Evolutionary conservation across 2,329 filamentous ascomycete genomes (phyloP), one percentile per base, ranked within the genome.

Genomic region (Ophiostoma piceae): DNA sequence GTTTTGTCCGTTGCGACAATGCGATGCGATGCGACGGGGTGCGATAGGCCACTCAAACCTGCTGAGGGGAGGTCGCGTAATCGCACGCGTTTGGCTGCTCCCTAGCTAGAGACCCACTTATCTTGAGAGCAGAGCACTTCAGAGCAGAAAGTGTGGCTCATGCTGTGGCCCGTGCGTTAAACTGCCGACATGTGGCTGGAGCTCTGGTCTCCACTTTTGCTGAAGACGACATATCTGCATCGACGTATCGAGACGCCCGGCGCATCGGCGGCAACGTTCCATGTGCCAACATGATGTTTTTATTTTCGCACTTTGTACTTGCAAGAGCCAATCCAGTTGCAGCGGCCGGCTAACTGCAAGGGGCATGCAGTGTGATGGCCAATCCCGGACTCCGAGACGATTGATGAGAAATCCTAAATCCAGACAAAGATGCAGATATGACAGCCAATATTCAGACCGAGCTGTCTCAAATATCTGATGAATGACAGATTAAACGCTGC

Each of bases 61-160:
- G 51, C 51, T 57, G 51, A 22, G 51, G 47, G 19, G 51, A 26
- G n/a, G 51, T 57, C 51, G 51, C 51, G 51, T 57, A 57, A 57
- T 57, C 51, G 11, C 51, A 57, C 51, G 51, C 51, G 51, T 26
- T 26, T 57, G 51, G n/a, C 22, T 57, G 22, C 51, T 57, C 51
- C 51, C 51, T 57, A 22, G 51, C 51, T 57, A 57, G 3, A 26
- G 51, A 11, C 51, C 51, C 51, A 57, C n/a, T 57, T 26, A 26
- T 29, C 9, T 11, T 9, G 4, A 9, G 11, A 35, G 35, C 35
- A 35, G 35, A 35, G 35, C 35, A 9, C 47, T n/a, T n/a, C 14
- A 22, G 22, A 8, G n/a, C 22, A 26, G 8, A 35, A 35, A 35
- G 6, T 57, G 51, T 57, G 51, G 51, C 51, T 7, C 51, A 57